Base-by-base conservation (phyloP, 208 protist species). In the Leishmania guyanensis region DNA sequence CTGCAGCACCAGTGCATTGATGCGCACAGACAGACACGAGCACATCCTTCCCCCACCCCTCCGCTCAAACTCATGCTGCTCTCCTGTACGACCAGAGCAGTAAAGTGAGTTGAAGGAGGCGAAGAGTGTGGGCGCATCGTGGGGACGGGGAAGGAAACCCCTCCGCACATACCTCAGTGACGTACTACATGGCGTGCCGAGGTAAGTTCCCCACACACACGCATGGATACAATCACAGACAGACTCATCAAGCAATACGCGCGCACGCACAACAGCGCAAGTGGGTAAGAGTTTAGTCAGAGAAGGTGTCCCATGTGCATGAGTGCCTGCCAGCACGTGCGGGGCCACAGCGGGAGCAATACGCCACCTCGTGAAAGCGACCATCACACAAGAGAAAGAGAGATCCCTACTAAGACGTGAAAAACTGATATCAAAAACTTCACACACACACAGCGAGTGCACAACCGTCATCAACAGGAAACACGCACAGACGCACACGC, bases 381-480 rank as follows among this genome's bases (percentile, higher is more conserved):
- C 12, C 12, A 14, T 36, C 60, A 20, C 60, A 16, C 60, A 48
- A 10, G 5, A 3, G 20, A 48, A 46, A n/a, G 17, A 70, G 8
- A 70, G 20, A 70, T 46, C 65, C 33, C 36, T 70, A 48, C 36
- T 70, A 48, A 20, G 1, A 68, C 36, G 36, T 39, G 36, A 33
- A 29, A 68, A 14, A 39, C 22, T 14, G 36, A 3, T 17, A 22
- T 48, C 29, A 3, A 39, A 8, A 70, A 26, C 9, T 6, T 14
- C 14, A 36, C 65, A n/a, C 70, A 56, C 69, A 48, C 6, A 50
- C 14, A 33, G 54, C 54, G 50, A 17, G 36, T 5, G 14, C 64
- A 72, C 60, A 51, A 51, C 62, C 29, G 36, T 69, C 50, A 22
- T 58, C 66, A 70, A 72, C 26, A 80, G 46, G 72, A 77, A 17